Conservation (phyloP, 768 basidiomycete species). For the Termitomyces sp. region DNA sequence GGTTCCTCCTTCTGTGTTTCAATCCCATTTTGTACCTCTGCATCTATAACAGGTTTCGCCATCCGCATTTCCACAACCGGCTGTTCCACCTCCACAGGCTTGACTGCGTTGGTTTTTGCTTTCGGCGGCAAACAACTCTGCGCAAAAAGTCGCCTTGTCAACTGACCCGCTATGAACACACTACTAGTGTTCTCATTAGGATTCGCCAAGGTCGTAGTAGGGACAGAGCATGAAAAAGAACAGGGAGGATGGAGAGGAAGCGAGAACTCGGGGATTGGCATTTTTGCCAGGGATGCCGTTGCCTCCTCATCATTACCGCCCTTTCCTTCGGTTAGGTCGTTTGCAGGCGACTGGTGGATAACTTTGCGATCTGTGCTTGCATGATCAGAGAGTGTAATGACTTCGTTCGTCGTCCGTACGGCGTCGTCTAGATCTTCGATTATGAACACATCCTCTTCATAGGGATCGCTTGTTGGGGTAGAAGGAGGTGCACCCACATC, state of each 20-base stretch:
- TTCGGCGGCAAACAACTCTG: slow-evolving; percentile 15
- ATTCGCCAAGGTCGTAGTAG: not conserved
- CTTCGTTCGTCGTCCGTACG: not conserved
- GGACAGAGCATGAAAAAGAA: not conserved
- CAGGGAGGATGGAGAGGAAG: not conserved
- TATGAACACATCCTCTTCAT: not conserved
- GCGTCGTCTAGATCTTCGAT: not conserved
- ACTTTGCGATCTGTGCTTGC: not conserved
- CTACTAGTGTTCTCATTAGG: not conserved
- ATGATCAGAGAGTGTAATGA: not conserved
- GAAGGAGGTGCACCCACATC: not conserved
- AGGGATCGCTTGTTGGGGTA: not conserved
- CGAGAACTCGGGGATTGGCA: not conserved
- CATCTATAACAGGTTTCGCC: not conserved
- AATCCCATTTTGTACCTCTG: not conserved
- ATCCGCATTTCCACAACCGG: not conserved
- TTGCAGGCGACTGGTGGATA: not conserved
- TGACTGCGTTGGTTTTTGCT: not conserved
- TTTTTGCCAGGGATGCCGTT: not conserved
- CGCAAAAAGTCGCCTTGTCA: slow-evolving; percentile 15
- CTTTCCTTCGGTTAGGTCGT: not conserved
- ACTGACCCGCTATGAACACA: slow-evolving; percentile 6
- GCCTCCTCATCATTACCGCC: not conserved
- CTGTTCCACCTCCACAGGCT: not conserved
- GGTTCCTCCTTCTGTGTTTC: not conserved